A percentile compares a stretch with the other conserved stretches of the same genome.
These are phyloP conservation scores for Dryas octopetala DNA, from an alignment of 306 rosid genomes.

Conservation along the genomic window DNA sequence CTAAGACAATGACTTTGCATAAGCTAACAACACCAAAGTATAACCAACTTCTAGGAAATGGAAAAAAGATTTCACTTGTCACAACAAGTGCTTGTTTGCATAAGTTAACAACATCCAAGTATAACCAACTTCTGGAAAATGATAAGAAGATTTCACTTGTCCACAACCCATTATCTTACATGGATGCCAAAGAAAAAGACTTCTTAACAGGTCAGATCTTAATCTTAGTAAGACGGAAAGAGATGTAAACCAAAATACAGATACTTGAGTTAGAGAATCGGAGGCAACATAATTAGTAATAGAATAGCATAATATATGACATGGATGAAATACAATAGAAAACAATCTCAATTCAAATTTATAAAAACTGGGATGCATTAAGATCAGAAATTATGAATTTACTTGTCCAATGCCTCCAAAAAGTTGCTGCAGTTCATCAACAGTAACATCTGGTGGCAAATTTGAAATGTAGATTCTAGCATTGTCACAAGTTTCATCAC, in stretches of 20 bases:
- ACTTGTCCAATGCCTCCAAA: slow-evolving; percentile 99
- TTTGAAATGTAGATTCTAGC: slow-evolving; percentile 96
- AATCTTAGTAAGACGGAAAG: not conserved
- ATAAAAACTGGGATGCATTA: not conserved
- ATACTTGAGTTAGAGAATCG: not conserved
- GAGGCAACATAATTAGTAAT: not conserved
- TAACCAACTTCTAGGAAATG: not conserved
- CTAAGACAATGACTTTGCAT: slow-evolving; percentile 30
- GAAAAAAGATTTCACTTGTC: not conserved
- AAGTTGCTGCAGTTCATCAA: slow-evolving; percentile 80
- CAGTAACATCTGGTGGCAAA: slow-evolving; percentile 88
- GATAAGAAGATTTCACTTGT: not conserved
- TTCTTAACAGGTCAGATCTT: not conserved
- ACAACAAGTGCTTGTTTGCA: too few relatives aligned
- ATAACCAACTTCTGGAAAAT: not conserved
- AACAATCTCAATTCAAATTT: slow-evolving; percentile 5
- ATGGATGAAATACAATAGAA: not conserved
- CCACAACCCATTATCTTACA: not conserved
- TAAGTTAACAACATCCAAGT: not conserved
- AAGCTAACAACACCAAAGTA: not conserved
- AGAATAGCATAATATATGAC: too few relatives aligned
- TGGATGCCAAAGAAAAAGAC: not conserved
- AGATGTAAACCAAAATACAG: not conserved
- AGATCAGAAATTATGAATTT: slow-evolving; percentile 38
- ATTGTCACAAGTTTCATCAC: slow-evolving; percentile 89